A percentile compares a stretch with the other conserved stretches of the same genome.
Conservation (phyloP, 257 asterid species). For the Ilex aquifolium region DNA sequence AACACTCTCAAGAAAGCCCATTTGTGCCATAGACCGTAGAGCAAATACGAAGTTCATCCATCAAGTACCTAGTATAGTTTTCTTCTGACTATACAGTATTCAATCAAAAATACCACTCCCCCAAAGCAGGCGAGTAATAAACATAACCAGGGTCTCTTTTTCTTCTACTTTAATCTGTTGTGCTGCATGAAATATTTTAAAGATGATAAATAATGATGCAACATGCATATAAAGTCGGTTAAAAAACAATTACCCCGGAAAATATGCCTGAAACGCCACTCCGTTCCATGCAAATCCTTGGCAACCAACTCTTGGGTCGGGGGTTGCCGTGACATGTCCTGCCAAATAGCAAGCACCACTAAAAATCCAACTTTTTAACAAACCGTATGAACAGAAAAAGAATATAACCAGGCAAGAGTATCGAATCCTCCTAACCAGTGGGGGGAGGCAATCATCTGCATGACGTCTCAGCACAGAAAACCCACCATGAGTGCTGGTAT, state of each 20-base stretch:
- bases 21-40: too few species aligned
- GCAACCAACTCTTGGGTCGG: conserved; percentile 92
- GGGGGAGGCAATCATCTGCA: conserved; percentile 97
- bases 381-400: background rate
- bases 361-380: conserved; percentile 1
- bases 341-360: conserved; percentile 8
- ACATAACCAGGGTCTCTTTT: too few species aligned
- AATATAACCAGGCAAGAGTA: background rate
- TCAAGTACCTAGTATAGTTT: too few species aligned
- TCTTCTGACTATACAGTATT: too few species aligned
- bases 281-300: conserved; percentile 88
- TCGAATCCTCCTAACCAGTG: conserved; percentile 47
- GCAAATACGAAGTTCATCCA: too few species aligned
- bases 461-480: conserved; percentile 92
- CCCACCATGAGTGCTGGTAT: conserved; percentile 98
- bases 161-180: too few species aligned
- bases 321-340: conserved; percentile 97
- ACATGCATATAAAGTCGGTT: too few species aligned
- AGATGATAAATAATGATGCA: too few species aligned
- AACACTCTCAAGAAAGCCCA: too few species aligned
- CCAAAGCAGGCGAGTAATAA: too few species aligned
- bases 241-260: conserved; percentile 59
- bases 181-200: too few species aligned
- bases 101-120: too few species aligned
- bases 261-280: conserved; percentile 94